phyloP scores from a whole-genome alignment of 345 rosid genomes.

The Kandelia obovata region DNA sequence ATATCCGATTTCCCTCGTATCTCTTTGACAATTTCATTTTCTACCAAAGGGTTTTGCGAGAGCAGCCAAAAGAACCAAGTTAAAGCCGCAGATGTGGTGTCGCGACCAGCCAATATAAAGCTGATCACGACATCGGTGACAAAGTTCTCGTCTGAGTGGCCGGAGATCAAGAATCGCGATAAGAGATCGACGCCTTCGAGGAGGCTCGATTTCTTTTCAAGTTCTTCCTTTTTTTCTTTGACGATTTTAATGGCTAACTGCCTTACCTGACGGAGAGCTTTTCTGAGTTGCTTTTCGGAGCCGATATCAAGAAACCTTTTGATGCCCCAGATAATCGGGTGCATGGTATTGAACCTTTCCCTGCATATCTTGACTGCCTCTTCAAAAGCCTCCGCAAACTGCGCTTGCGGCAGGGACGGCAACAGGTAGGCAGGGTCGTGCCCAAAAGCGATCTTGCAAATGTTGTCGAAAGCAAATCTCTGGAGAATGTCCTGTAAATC shows the following conservation, averaged over 20 bases:
- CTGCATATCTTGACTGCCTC: conserved; percentile 38
- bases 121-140: conserved; percentile 56
- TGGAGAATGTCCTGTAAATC: conserved; percentile 61
- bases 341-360: conserved; percentile 26
- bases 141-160: conserved; percentile 40
- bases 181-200: conserved; percentile 45
- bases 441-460: conserved; percentile 67
- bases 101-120: conserved; percentile 62
- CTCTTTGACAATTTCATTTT: conserved; percentile 39
- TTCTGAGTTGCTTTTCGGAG: conserved; percentile 42
- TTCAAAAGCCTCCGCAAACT: conserved; percentile 47
- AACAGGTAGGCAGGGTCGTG: conserved; percentile 54
- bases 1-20: conserved; percentile 21
- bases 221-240: conserved; percentile 40
- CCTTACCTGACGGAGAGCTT: conserved; percentile 35
- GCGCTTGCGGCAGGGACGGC: conserved; percentile 37
- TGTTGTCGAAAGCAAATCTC: conserved; percentile 65
- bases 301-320: conserved; percentile 41
- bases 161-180: conserved; percentile 51
- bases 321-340: conserved; percentile 42
- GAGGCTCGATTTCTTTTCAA: conserved; percentile 14
- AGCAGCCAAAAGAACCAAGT: conserved; percentile 75
- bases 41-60: conserved; percentile 37
- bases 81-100: conserved; percentile 73
- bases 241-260: conserved; percentile 48